Evolutionary conservation across 148 eudicot genomes (phyloP).

Genomic region (Simmondsia chinensis): DNA sequence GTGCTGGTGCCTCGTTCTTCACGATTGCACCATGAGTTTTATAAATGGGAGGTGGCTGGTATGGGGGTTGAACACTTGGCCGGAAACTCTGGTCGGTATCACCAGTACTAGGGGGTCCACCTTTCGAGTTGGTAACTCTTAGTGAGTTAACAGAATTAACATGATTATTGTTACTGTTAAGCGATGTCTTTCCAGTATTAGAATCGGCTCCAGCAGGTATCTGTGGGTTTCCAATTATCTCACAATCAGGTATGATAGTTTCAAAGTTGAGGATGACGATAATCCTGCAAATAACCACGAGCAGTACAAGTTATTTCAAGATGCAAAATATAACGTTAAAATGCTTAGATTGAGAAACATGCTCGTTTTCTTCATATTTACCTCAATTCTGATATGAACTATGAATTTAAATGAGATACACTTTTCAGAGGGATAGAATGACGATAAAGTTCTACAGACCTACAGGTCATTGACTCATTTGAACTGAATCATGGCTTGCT

Average conservation of each 20-base stretch:
- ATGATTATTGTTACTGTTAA: too few relatives aligned
- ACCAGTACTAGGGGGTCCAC: slow-evolving; percentile 23
- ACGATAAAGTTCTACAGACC: too few relatives aligned
- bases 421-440: too few relatives aligned
- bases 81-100: slow-evolving; percentile 32
- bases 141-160: slow-evolving; percentile 9
- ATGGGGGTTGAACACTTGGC: slow-evolving; percentile 82
- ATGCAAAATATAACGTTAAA: too few relatives aligned
- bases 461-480: too few relatives aligned
- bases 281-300: slow-evolving; percentile 55
- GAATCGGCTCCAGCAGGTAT: slow-evolving; percentile 30
- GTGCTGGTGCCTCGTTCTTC: slow-evolving; percentile 97
- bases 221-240: slow-evolving; percentile 62
- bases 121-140: slow-evolving; percentile 10
- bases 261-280: slow-evolving; percentile 87
- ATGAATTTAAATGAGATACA: too few relatives aligned
- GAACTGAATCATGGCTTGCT: too few relatives aligned
- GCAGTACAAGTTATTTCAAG: neutral
- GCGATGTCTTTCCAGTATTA: slow-evolving; percentile 27
- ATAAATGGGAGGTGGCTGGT: slow-evolving; percentile 89
- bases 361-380: too few relatives aligned
- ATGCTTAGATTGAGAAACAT: too few relatives aligned
- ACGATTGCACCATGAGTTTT: slow-evolving; percentile 81
- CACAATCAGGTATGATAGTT: slow-evolving; percentile 80
- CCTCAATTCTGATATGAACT: too few relatives aligned